These are phyloP conservation scores for Lentinula sp. DNA, from an alignment of 768 basidiomycete genomes.

Conservation along the genomic window DNA sequence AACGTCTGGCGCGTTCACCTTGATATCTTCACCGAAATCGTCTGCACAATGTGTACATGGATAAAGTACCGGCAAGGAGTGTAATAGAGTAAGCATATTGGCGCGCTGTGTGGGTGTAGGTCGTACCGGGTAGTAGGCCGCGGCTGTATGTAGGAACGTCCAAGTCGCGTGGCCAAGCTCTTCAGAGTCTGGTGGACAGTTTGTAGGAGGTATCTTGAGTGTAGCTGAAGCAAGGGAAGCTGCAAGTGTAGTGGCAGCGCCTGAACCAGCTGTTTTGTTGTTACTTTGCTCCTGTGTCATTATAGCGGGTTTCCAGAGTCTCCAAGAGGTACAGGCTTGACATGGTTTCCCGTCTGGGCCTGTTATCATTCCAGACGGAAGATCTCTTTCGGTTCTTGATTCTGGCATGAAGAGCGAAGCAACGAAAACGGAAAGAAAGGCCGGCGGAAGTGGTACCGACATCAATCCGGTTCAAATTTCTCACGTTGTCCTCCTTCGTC, in stretches of 20 bases:
- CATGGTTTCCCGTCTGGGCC: constrained; percentile 95
- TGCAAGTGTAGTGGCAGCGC: constrained; percentile 20
- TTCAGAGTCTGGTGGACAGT: constrained; percentile 90
- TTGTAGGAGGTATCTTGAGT: constrained; percentile 36
- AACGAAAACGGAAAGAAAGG: too few relatives aligned
- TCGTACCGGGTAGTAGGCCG: constrained; percentile 88
- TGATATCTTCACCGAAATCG: constrained; percentile 76
- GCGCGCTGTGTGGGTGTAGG: constrained; percentile 72
- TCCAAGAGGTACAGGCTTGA: constrained; percentile 84
- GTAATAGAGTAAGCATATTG: constrained; percentile 79
- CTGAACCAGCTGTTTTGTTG: constrained; percentile 21
- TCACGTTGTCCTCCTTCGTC: too few relatives aligned
- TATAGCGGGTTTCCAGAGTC: constrained; percentile 53
- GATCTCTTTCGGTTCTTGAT: constrained; percentile 7
- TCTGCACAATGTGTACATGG: constrained; percentile 83
- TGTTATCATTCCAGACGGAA: constrained; percentile 81
- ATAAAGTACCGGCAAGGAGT: constrained; percentile 76
- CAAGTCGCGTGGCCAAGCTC: constrained; percentile 89
- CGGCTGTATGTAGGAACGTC: constrained; percentile 94
- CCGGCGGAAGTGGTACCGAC: too few relatives aligned
- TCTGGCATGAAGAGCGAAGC: not conserved
- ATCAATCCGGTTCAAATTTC: too few relatives aligned
- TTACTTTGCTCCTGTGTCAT: constrained; percentile 15
- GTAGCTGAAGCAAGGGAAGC: constrained; percentile 10
- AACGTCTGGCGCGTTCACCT: constrained; percentile 69